Percentiles rank a stretch among this genome's conserved stretches.
These are phyloP conservation scores for Zygoascus hellenicus DNA, from an alignment of 1,139 yeast genomes.

Conservation along the genomic window DNA sequence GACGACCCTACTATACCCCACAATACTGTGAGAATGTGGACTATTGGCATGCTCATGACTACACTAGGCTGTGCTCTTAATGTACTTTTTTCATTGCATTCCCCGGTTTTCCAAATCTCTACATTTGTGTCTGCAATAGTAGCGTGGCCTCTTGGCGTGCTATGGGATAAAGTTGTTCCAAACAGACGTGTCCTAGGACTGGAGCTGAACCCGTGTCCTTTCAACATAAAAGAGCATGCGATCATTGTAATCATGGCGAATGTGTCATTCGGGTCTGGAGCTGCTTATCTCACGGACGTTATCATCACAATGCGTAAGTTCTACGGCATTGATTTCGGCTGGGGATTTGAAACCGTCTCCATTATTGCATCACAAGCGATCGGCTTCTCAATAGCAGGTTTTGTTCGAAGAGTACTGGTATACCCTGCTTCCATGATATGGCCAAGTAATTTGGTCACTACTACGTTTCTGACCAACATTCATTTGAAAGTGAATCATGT, in stretches of 20 bases:
- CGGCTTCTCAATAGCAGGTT: conserved; percentile 63
- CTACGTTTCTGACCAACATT: conserved; percentile 53
- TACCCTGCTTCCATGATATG: conserved; percentile 61
- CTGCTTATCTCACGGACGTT: conserved; percentile 58
- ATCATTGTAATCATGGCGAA: conserved; percentile 57
- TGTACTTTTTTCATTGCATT: conserved; percentile 53
- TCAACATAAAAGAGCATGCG: conserved; percentile 61
- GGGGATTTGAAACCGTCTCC: conserved; percentile 49
- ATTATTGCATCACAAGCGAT: conserved; percentile 54
- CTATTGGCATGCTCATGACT: conserved; percentile 45
- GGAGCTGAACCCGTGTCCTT: conserved; percentile 54
- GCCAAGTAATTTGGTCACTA: conserved; percentile 47
- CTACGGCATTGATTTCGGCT: conserved; percentile 44
- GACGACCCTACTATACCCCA: conserved; percentile 54
- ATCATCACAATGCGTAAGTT: conserved; percentile 50
- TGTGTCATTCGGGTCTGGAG: conserved; percentile 53
- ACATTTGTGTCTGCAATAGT: conserved; percentile 53
- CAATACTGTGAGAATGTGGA: conserved; percentile 60
- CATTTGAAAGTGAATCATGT: conserved; percentile 56
- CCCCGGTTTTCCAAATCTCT: conserved; percentile 50
- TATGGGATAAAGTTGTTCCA: conserved; percentile 49
- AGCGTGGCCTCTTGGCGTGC: conserved; percentile 57
- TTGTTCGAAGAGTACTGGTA: conserved; percentile 50
- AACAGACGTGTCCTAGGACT: conserved; percentile 40
- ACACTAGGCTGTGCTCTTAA: conserved; percentile 59